Base-by-base conservation (phyloP, 1,284 basidiomycete species). In the Microbotryum scabiosae region DNA sequence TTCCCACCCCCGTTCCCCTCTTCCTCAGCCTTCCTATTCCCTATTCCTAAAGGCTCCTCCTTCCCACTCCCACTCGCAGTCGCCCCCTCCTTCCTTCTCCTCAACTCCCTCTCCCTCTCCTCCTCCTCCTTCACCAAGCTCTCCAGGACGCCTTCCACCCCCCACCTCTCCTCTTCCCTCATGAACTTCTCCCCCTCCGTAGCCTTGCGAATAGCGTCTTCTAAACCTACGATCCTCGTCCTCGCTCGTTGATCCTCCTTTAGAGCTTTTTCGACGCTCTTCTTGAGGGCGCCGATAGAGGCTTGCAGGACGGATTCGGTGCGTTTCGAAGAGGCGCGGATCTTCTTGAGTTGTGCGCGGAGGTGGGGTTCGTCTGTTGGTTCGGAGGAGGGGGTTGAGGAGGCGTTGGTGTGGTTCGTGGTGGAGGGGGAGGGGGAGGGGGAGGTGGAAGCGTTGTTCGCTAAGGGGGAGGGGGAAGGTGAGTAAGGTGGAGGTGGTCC, bases 211-310 rank as follows among this genome's bases (percentile, higher is more conserved):
- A 68, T 66, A 30, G 58, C 62, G 49, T 68, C 67, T 44, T 68
- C 67, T 20, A 68, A 49, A 3, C 51, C 30, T 10, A 60, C 64
- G 51, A 68, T 66, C 49, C 67, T 28, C 21, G 60, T 62, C 46
- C 67, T 48, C 44, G 64, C 64, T 21, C 67, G 56, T 50, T 68
- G 67, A 52, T 68, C 67, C 60, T 68, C 67, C 52, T 68, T 68
- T n/a, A 61, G 20, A 21, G 61, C 60, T 30, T 68, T 68, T 14
- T 68, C 67, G 25, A 68, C 62, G 12, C 52, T 46, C 51, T 64
- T 64, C 7, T 57, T 56, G 1, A 68, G 45, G 1, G 64, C 59
- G 3, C 51, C 30, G 25, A 68, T 49, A 18, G 62, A 64, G 2
- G 60, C 36, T 16, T 52, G 4, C n/a, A 68, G 59, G 20, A 59